Base-by-base conservation (phyloP, 169 alveolate genomes). In the Eimeria brunetti region DNA sequence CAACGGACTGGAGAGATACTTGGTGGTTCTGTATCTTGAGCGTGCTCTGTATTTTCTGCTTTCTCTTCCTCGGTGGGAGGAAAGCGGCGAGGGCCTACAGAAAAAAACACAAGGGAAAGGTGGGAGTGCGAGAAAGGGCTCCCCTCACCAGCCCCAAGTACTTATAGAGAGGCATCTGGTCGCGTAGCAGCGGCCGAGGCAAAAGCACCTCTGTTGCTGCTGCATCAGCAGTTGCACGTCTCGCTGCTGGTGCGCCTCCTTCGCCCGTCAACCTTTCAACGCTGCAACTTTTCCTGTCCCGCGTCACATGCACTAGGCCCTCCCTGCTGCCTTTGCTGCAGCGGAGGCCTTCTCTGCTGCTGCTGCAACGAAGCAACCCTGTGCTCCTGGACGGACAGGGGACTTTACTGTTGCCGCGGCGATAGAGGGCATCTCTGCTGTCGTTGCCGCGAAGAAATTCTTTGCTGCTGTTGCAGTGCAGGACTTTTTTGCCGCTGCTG, bases 101-200 rank as follows among this genome's bases (percentile, higher is more conserved):
- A 20, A 84, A 14, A 56, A 33, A 44, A 24, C 91, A 84, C 75
- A 53, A 44, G 46, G 75, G 76, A 18, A 84, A 58, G 62, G 56
- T 12, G 56, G 76, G 46, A 60, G 36, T 8, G 38, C 46, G 75
- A 58, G 91, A 20, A 58, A 46, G 22, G 58, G 80, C 91, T 49
- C 91, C 91, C 30, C 33, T 84, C 20, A 84, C 24, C 36, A 84
- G 67, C 91, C 91, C 91, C 38, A 84, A 84, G 38, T 53, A 84
- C 7, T 53, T 84, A 44, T 84, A 53, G 49, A 22, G 38, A 38
- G 36, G 84, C 56, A 41, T n/a, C 30, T 38, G n/a, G 56, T 73
- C 53, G 56, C 3, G 84, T 38, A 73, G n/a, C 84, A 73, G 58
- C 84, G 36, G 84, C 56, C 84, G n/a, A 20, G 14, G 56, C 53